These are phyloP conservation scores for Dentipellis fragilis DNA, from an alignment of 768 basidiomycete genomes.

Conservation along the genomic window DNA sequence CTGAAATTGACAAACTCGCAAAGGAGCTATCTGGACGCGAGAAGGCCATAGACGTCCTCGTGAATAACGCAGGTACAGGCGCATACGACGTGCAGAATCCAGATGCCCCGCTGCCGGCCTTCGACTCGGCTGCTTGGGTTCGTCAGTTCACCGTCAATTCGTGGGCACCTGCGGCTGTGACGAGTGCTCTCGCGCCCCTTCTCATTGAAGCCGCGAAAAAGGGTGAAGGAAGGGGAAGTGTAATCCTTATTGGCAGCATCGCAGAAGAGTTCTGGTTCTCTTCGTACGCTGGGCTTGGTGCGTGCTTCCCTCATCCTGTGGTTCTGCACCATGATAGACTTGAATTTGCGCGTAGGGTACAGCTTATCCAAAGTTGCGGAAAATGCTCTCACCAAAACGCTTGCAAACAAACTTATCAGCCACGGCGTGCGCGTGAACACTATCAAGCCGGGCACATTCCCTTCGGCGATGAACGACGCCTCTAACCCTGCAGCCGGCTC, in stretches of 20 bases:
- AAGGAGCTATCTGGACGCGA: slow-evolving; percentile 44
- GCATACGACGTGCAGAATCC: slow-evolving; percentile 46
- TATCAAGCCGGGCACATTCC: no score
- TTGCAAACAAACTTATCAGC: no score
- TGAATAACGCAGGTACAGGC: slow-evolving; percentile 69
- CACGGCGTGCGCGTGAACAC: no score
- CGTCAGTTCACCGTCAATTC: slow-evolving; percentile 78
- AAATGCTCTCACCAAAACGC: no score
- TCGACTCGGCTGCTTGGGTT: slow-evolving; percentile 54
- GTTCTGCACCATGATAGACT: no score
- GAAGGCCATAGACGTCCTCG: slow-evolving; percentile 62
- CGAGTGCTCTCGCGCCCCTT: slow-evolving; percentile 68
- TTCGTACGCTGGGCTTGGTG: slow-evolving; percentile 60
- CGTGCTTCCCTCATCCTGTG: no score
- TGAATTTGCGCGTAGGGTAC: no score
- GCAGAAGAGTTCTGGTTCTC: slow-evolving; percentile 31
- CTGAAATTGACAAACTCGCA: slow-evolving; percentile 27
- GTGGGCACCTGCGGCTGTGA: slow-evolving; percentile 53
- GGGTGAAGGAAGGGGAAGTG: no score
- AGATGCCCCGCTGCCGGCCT: slow-evolving; percentile 48
- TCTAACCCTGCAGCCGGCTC: slow-evolving; percentile 28
- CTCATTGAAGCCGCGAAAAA: no score
- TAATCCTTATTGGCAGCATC: no score
- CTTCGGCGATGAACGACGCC: no score
- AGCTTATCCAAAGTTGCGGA: no score